phyloP scores from a whole-genome alignment of 225 moss, liverwort and hornwort genomes.

The Physcomitrellopsis africana region DNA sequence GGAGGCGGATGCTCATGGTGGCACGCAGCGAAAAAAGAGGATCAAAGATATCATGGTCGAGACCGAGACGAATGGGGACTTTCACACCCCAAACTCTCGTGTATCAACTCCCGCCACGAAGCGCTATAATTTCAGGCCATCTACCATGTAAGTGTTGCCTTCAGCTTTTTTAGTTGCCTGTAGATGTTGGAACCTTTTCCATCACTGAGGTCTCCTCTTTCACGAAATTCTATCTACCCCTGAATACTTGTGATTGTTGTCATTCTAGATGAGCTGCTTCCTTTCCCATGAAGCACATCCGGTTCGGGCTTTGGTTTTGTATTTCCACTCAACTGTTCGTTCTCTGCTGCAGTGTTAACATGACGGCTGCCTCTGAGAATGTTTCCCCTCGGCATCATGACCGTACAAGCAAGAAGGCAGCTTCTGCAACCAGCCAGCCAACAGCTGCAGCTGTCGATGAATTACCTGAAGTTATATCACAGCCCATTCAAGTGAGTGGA shows the following conservation, averaged over 20 bases:
- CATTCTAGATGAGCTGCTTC: neutral
- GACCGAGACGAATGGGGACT: constrained; percentile 65
- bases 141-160: constrained; percentile 77
- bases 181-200: neutral
- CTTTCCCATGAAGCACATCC: neutral
- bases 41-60: constrained; percentile 76
- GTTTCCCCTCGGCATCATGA: constrained; percentile 64
- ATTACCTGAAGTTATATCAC: constrained; percentile 84
- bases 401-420: constrained; percentile 57
- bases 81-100: constrained; percentile 61
- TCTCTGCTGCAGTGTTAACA: constrained; percentile 70
- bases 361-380: constrained; percentile 86
- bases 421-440: constrained; percentile 54
- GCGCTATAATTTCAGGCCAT: constrained; percentile 92
- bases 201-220: neutral
- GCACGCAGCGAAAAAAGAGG: constrained; percentile 74
- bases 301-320: constrained; percentile 20
- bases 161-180: neutral
- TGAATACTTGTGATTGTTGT: neutral
- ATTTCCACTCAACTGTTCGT: constrained; percentile 18
- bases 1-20: constrained; percentile 51
- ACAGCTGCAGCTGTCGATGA: constrained; percentile 52
- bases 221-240: neutral
- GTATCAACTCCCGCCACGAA: constrained; percentile 69
- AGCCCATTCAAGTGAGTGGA: constrained; percentile 55